Base-by-base conservation (phyloP, 306 rosid genomes). In the Trifolium repens region DNA sequence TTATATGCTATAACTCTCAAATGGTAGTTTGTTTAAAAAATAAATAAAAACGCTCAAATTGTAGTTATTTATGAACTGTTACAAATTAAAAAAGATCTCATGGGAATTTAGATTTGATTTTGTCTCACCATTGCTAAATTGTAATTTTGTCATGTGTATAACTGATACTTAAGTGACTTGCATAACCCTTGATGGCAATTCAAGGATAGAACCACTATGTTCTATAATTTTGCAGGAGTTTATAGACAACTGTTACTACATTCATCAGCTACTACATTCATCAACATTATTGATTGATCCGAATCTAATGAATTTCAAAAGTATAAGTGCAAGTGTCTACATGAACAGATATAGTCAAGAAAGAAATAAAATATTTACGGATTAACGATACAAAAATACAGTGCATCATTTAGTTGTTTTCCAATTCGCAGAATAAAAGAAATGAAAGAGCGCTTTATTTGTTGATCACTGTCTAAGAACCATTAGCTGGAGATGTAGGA, bases 401-500 rank as follows among this genome's bases (percentile, higher is more conserved):
- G 77, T 1, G 34, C 71, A 77, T 71, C 67, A 14, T 40, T 35
- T 16, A 50, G 82, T 55, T 72, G 43, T 80, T 17, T 52, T 63
- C 39, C 17, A 50, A 14, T 67, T 68, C 72, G 46, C 34, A 63
- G 72, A 52, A 44, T 16, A 58, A 22, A 42, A 72, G 13, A 24
- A 66, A 76, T 27, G 85, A 62, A 17, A 47, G 67, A 35, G 19
- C 15, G 58, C 66, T 80, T 81, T 50, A 61, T 72, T 73, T 61
- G 76, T 71, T 46, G 76, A 74, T 50, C 49, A 80, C 22, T 52
- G 52, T 69, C 85, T 86, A 87, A 70, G 80, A 86, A 83, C 89
- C 91, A 73, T 85, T 85, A 60, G 90, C 59, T 37, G 86, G 79
- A 78, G 90, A 66, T 10, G 15, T 63, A 17, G 83, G 71, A 64